These are phyloP conservation scores for Suillus subalutaceus DNA, from an alignment of 768 basidiomycete species.

Conservation along the genomic window DNA sequence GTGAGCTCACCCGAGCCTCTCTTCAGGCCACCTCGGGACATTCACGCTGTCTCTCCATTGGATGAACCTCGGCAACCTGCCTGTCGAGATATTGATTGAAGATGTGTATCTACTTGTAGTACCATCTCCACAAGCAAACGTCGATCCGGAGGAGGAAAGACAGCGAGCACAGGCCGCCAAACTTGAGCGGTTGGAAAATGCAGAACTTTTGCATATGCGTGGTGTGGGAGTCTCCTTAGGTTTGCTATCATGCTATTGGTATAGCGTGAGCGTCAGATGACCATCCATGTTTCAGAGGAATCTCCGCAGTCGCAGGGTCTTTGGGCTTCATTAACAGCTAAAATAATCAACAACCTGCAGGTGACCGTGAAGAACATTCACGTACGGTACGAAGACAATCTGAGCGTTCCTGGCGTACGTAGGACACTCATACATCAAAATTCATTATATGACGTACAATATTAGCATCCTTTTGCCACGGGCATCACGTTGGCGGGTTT, in stretches of 20 bases:
- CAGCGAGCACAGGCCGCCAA: conserved; percentile 81
- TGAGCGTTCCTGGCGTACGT: conserved; percentile 90
- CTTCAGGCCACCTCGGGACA: conserved; percentile 78
- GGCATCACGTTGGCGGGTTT: conserved; percentile 89
- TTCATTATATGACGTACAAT: not conserved
- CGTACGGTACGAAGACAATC: conserved; percentile 92
- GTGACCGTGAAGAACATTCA: conserved; percentile 96
- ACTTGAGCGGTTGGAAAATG: conserved; percentile 84
- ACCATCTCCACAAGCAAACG: conserved; percentile 68
- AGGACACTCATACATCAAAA: not conserved
- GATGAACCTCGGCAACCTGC: conserved; percentile 87
- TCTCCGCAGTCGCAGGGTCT: conserved; percentile 83
- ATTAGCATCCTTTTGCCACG: conserved; percentile 90
- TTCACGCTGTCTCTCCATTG: conserved; percentile 87
- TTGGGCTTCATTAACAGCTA: conserved; percentile 78
- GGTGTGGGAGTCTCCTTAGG: conserved; percentile 54
- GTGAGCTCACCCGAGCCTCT: conserved; percentile 8
- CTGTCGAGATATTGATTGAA: conserved; percentile 89
- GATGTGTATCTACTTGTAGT: conserved; percentile 94
- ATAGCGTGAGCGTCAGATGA: not conserved
- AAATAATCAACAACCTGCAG: conserved; percentile 95
- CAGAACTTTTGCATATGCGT: conserved; percentile 78
- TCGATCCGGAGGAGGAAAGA: conserved; percentile 86
- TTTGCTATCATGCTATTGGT: conserved; percentile 25
- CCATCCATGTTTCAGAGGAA: conserved; percentile 39